Conservation (phyloP, 176 grass and related monocot genomes). For the Puccinellia tenuiflora region DNA sequence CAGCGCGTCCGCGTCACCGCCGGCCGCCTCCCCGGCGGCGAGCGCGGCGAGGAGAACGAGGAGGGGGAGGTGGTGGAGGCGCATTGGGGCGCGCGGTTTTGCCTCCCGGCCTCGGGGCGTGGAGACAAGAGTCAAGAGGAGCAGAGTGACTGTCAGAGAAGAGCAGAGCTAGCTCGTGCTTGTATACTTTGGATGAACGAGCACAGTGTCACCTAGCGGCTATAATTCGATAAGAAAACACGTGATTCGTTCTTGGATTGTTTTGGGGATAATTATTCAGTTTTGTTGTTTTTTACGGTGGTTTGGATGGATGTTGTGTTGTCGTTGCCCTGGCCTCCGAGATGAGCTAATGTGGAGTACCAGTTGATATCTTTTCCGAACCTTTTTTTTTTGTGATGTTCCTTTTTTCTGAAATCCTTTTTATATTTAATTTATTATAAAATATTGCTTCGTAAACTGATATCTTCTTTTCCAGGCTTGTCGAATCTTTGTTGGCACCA, state of each 20-base stretch:
- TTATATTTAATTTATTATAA: too few species aligned
- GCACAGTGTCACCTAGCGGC: not conserved
- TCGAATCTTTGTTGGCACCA: too few species aligned
- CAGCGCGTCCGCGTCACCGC: slow-evolving; percentile 42
- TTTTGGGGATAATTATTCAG: not conserved
- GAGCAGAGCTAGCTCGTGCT: not conserved
- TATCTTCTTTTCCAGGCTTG: too few species aligned
- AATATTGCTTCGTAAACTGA: too few species aligned
- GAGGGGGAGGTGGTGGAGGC: not conserved
- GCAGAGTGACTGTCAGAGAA: not conserved
- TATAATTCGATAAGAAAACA: slow-evolving; percentile 16
- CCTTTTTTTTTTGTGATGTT: too few species aligned
- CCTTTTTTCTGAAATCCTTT: too few species aligned
- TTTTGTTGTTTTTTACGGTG: too few species aligned
- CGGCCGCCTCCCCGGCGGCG: not conserved
- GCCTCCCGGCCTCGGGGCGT: not conserved
- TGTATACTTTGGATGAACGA: not conserved
- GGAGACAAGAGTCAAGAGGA: slow-evolving; percentile 21
- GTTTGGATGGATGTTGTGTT: too few species aligned
- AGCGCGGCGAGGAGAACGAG: not conserved
- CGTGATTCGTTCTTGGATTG: slow-evolving; percentile 26
- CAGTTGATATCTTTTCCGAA: too few species aligned
- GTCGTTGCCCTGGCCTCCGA: too few species aligned
- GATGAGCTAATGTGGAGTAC: too few species aligned
- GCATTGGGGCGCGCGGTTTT: slow-evolving; percentile 11